These are phyloP conservation scores for Samsoniella hepiali DNA, from an alignment of 2,329 filamentous ascomycete genomes.

Conservation along the genomic window DNA sequence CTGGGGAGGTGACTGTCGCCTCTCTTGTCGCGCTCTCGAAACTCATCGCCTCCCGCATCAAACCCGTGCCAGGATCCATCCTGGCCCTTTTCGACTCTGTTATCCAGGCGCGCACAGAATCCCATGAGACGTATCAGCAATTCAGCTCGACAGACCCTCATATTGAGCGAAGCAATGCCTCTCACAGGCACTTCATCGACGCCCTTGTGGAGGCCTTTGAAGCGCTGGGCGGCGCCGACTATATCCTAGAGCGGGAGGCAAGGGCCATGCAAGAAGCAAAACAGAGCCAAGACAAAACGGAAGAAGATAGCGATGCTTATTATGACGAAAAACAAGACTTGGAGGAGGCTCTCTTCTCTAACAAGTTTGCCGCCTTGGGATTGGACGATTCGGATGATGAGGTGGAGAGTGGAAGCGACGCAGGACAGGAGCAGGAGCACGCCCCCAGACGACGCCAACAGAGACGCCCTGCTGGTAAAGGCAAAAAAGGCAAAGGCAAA, in stretches of 20 bases:
- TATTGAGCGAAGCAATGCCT: conserved; percentile 36
- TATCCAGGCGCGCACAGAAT: conserved; percentile 34
- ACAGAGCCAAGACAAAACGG: not conserved
- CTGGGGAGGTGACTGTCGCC: conserved; percentile 29
- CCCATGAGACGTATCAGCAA: conserved; percentile 32
- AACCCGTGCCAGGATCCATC: conserved; percentile 33
- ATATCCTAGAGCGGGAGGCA: conserved; percentile 21
- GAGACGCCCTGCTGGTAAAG: not conserved
- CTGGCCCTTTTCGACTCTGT: conserved; percentile 37
- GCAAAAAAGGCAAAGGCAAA: conserved; percentile 13
- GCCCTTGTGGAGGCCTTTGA: conserved; percentile 36
- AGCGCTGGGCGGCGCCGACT: conserved; percentile 32
- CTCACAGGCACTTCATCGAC: conserved; percentile 43
- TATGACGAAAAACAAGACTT: conserved; percentile 26
- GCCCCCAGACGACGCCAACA: not conserved
- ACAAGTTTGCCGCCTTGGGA: conserved; percentile 22
- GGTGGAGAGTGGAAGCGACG: conserved; percentile 17
- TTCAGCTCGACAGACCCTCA: conserved; percentile 34
- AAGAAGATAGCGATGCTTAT: not conserved
- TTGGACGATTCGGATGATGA: conserved; percentile 15
- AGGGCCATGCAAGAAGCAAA: conserved; percentile 13
- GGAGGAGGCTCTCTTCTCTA: conserved; percentile 16
- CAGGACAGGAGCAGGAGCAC: not conserved
- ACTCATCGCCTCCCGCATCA: conserved; percentile 38
- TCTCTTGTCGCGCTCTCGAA: conserved; percentile 37